Conservation (phyloP, 2,329 filamentous ascomycete genomes). For the Pyricularia sp. region DNA sequence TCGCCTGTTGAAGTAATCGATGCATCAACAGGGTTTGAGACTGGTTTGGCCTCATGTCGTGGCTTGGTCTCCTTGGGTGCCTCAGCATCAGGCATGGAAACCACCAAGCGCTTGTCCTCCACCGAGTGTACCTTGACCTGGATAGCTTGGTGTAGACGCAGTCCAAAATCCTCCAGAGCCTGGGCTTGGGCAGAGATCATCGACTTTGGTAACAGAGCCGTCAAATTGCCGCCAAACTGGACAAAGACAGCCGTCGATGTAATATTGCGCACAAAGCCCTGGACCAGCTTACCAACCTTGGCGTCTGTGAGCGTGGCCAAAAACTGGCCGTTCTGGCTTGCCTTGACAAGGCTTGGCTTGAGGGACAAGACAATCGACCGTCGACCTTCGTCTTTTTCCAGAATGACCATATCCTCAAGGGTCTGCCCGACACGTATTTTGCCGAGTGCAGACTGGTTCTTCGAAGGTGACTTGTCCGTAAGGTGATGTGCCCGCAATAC, state of each 20-base stretch:
- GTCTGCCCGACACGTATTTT: constrained; percentile 76
- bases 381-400: constrained; percentile 74
- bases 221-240: constrained; percentile 69
- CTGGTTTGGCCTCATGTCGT: background rate
- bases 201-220: constrained; percentile 67
- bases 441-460: constrained; percentile 63
- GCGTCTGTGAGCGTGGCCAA: constrained; percentile 61
- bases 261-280: constrained; percentile 77
- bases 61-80: constrained; percentile 23
- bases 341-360: constrained; percentile 71
- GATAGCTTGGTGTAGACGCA: constrained; percentile 65
- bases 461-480: constrained; percentile 69
- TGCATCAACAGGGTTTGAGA: constrained; percentile 43
- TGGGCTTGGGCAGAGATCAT: constrained; percentile 61
- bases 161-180: constrained; percentile 53
- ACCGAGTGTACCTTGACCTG: constrained; percentile 58
- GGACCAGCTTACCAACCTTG: constrained; percentile 51
- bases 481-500: constrained; percentile 66
- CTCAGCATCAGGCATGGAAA: constrained; percentile 34
- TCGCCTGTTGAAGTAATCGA: constrained; percentile 54
- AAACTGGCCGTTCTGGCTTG: constrained; percentile 57
- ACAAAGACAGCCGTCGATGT: constrained; percentile 72
- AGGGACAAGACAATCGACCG: constrained; percentile 65
- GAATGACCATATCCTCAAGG: constrained; percentile 65
- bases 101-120: constrained; percentile 58